Conservation (phyloP, 129 eudicot species). For the Flaveria ramosissima region DNA sequence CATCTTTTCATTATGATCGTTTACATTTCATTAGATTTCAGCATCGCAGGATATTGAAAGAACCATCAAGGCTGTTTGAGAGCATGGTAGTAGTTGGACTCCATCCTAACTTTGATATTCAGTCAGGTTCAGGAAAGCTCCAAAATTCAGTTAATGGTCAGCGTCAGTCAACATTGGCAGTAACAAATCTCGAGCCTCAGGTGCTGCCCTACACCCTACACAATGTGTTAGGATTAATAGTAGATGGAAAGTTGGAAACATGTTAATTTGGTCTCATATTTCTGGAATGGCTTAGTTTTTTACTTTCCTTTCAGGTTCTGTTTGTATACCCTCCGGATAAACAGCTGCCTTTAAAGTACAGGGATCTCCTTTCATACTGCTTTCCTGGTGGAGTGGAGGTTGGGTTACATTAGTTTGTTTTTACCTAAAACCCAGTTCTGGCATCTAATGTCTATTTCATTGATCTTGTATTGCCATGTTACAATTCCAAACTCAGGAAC, state of each 20-base stretch:
- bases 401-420: slow-evolving; percentile 27
- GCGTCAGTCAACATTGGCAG: slow-evolving; percentile 46
- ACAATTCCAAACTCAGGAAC: slow-evolving; percentile 5
- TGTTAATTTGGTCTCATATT: slow-evolving; percentile 17
- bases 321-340: slow-evolving; percentile 95
- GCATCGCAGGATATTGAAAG: slow-evolving; percentile 84
- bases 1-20: slow-evolving; percentile 21
- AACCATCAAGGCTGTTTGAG: slow-evolving; percentile 90
- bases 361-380: slow-evolving; percentile 97
- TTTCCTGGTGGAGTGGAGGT: slow-evolving; percentile 99
- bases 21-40: slow-evolving; percentile 33
- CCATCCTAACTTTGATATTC: slow-evolving; percentile 81
- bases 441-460: slow-evolving; percentile 7
- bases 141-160: slow-evolving; percentile 58
- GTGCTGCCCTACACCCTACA: slow-evolving; percentile 33
- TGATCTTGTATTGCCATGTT: slow-evolving; percentile 4
- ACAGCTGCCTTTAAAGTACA: slow-evolving; percentile 76
- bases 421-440: slow-evolving; percentile 20
- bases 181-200: slow-evolving; percentile 92
- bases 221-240: not conserved
- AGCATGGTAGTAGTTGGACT: slow-evolving; percentile 98
- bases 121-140: slow-evolving; percentile 71
- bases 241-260: not conserved
- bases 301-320: slow-evolving; percentile 59
- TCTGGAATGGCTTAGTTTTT: slow-evolving; percentile 2